phyloP scores from a whole-genome alignment of 2,329 filamentous ascomycete species.

The Aspergillus intermedius region DNA sequence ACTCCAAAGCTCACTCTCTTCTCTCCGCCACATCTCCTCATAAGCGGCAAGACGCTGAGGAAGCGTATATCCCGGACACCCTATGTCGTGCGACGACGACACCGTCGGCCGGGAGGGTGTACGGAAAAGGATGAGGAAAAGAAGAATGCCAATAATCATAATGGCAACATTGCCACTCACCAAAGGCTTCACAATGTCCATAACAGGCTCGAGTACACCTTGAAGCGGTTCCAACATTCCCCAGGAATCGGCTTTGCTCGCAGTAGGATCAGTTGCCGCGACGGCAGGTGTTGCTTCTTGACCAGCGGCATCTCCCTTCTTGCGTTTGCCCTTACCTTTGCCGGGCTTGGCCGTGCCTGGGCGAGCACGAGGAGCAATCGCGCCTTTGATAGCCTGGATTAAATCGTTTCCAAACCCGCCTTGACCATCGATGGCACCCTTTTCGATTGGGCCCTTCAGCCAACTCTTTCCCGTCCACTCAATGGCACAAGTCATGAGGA shows the following conservation, averaged over 20 bases:
- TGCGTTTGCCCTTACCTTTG: slow-evolving; percentile 55
- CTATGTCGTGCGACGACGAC: slow-evolving; percentile 31
- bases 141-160: slow-evolving; percentile 63
- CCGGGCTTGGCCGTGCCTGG: slow-evolving; percentile 41
- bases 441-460: slow-evolving; percentile 94
- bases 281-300: slow-evolving; percentile 37
- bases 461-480: slow-evolving; percentile 98
- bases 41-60: slow-evolving; percentile 74
- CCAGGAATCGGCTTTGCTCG: slow-evolving; percentile 54
- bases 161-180: slow-evolving; percentile 73
- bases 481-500: slow-evolving; percentile 82
- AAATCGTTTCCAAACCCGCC: slow-evolving; percentile 74
- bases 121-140: slow-evolving; percentile 70
- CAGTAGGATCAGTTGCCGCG: slow-evolving; percentile 36
- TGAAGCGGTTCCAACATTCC: slow-evolving; percentile 75
- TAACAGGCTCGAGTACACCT: slow-evolving; percentile 60
- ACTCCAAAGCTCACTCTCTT: slow-evolving; percentile 85
- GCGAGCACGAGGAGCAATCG: slow-evolving; percentile 60
- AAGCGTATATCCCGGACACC: slow-evolving; percentile 35
- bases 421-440: slow-evolving; percentile 88
- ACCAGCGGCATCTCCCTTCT: slow-evolving; percentile 46
- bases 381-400: slow-evolving; percentile 64
- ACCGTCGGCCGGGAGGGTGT: slow-evolving; percentile 26
- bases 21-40: slow-evolving; percentile 83
- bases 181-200: slow-evolving; percentile 63